Percentiles rank a stretch among this genome's conserved stretches.
Evolutionary conservation across 2,329 filamentous ascomycete genomes (phyloP).

Genomic region (Sclerotinia sclerotiorum): DNA sequence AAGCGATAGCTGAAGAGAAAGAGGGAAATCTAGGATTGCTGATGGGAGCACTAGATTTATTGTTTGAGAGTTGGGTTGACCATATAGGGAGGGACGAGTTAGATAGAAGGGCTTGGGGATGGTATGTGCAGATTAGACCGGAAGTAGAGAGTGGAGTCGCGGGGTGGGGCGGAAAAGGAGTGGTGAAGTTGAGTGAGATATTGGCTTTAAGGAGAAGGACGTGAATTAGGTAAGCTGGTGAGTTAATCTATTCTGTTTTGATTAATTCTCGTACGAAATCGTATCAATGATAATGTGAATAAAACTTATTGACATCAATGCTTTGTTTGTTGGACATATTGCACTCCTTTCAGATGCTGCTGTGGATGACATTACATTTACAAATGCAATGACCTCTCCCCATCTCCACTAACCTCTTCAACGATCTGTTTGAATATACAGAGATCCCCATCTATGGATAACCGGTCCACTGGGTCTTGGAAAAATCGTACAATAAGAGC

Average conservation of each 20-base stretch:
- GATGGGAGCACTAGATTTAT: conserved; percentile 67
- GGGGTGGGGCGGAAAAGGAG: conserved; percentile 82
- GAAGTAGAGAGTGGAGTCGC: conserved; percentile 71
- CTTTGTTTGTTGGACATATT: neutral
- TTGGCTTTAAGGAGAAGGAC: conserved; percentile 54
- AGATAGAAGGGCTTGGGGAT: conserved; percentile 74
- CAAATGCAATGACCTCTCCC: neutral
- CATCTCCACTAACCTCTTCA: neutral
- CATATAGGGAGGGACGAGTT: conserved; percentile 64
- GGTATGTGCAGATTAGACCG: conserved; percentile 77
- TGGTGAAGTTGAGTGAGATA: conserved; percentile 65
- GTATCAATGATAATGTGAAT: neutral
- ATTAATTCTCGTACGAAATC: neutral
- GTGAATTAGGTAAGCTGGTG: conserved; percentile 23
- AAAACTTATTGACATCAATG: neutral
- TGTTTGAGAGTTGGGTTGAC: conserved; percentile 73
- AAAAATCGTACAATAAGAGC: neutral
- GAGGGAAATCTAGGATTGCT: conserved; percentile 68
- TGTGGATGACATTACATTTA: neutral
- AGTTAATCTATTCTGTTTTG: neutral
- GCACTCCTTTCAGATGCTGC: neutral
- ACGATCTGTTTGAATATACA: neutral
- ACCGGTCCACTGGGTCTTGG: neutral
- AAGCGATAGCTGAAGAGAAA: conserved; percentile 58
- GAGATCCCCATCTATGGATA: neutral